Conservation (phyloP, 176 grass and related monocot genomes). For the Eremochloa ophiuroides region DNA sequence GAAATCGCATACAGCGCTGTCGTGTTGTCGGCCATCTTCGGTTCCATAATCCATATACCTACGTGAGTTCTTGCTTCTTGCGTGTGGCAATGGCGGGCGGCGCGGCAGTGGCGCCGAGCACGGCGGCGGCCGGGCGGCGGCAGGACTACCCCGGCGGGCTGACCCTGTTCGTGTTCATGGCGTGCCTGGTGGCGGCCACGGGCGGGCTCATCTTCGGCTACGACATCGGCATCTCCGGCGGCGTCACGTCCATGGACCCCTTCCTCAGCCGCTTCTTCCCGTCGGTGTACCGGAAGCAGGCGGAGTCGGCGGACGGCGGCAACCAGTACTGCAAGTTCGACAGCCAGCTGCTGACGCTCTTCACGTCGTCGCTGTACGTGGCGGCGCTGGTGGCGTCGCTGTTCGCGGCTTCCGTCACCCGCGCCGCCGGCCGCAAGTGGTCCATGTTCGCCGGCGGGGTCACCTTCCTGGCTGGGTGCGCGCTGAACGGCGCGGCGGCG, state of each 20-base stretch:
- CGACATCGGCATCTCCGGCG: constrained; percentile 47
- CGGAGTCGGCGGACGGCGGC: not conserved
- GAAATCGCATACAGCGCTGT: not conserved
- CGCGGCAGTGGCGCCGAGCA: not conserved
- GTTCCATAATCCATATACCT: not conserved
- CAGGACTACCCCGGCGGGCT: constrained; percentile 30
- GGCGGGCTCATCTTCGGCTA: constrained; percentile 42
- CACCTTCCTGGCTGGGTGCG: constrained; percentile 44
- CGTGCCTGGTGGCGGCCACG: constrained; percentile 20
- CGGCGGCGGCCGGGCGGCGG: not conserved
- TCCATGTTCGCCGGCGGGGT: constrained; percentile 60
- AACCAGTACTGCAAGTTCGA: constrained; percentile 80
- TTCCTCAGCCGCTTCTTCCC: constrained; percentile 67
- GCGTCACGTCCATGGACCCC: constrained; percentile 66
- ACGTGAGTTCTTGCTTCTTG: too few relatives aligned
- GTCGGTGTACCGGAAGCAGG: constrained; percentile 51
- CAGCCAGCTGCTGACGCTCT: constrained; percentile 51
- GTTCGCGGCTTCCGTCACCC: constrained; percentile 33
- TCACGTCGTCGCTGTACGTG: constrained; percentile 59
- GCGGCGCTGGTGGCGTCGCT: constrained; percentile 53
- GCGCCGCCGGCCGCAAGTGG: constrained; percentile 44
- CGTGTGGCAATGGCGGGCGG: constrained; percentile 22
- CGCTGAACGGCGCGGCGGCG: constrained; percentile 35
- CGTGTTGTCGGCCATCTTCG: not conserved
- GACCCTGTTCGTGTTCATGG: constrained; percentile 29